Evolutionary conservation across 495 filamentous ascomycete genomes (phyloP), one percentile per base, ranked within the genome.

Genomic region (Penicillium egyptiacum): DNA sequence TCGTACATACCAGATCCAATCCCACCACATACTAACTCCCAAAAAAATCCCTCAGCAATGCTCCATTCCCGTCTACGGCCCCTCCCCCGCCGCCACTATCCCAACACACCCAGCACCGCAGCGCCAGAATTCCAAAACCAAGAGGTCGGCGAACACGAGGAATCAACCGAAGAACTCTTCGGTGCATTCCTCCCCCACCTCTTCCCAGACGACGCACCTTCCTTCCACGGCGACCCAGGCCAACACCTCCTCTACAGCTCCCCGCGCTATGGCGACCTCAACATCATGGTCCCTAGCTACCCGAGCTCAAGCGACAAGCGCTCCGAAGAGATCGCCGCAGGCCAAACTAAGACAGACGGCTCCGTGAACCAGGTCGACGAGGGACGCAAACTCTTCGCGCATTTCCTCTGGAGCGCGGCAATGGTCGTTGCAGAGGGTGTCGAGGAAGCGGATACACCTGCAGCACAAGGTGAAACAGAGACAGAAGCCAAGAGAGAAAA

Each of bases 361-460:
- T 20, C 39, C 26, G 53, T 49, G 30, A 70, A 66, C 49, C 28
- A 79, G 20, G 74, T 70, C 1, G 83, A 87, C 26, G 74, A 81
- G 39, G 82, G 81, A 16, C 70, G 87, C 52, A 75, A 70, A 40
- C 79, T 94, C 37, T 96, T 92, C 68, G 86, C 86, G 33, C 92
- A 96, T 69, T 88, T 89, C 68, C 72, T 96, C 6, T 96, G 92
- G 92, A 95, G 93, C 67, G 78, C 89, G n/a, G 85, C 80, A 0
- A 72, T 93, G 60, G 75, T 87, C 53, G 76, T 92, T 45, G 88
- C 88, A 1, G 88, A 89, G 66, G 74, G 86, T 12, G 74, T 94
- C 10, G 85, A 88, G 63, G 72, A 59, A 25, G 69, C 68, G 12
- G 67, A 62, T 55, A 59, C 11, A 14, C 53, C 49, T 1, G 9